A percentile compares a stretch with the other conserved stretches of the same genome.
phyloP scores from a whole-genome alignment of 2,329 filamentous ascomycete species.

The Nothophaeocryptopus gaeumannii region DNA sequence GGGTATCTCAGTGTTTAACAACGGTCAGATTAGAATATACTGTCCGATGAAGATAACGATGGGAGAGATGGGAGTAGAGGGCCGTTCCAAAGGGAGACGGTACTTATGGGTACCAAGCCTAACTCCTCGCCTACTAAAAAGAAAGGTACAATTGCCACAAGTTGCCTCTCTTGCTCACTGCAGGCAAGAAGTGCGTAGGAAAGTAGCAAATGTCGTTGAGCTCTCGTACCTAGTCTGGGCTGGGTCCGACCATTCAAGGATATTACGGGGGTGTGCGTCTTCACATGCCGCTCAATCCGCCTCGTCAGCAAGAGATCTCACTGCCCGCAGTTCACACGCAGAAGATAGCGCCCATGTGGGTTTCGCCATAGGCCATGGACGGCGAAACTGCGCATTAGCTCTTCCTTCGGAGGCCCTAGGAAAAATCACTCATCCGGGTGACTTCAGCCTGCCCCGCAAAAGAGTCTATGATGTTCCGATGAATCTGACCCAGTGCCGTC shows the following conservation, averaged over 20 bases:
- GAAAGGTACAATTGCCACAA: background rate
- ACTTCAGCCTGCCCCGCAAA: constrained; percentile 2
- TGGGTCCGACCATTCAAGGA: no score
- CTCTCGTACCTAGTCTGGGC: constrained; percentile 7
- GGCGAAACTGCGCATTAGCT: constrained; percentile 17
- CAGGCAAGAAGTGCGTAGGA: constrained; percentile 12
- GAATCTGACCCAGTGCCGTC: background rate
- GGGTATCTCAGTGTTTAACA: background rate
- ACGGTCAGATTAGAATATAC: background rate
- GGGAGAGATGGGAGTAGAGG: background rate
- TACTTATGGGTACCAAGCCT: no score
- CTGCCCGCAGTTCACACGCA: constrained; percentile 6
- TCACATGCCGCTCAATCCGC: constrained; percentile 9
- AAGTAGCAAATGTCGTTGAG: constrained; percentile 7
- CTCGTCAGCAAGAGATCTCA: constrained; percentile 5
- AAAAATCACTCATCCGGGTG: constrained; percentile 11
- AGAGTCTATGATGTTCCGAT: constrained; percentile 12
- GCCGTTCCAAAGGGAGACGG: no score
- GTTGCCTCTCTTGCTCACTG: constrained; percentile 6
- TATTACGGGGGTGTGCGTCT: constrained; percentile 13
- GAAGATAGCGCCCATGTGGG: constrained; percentile 13
- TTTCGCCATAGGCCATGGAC: constrained; percentile 20
- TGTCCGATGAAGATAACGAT: constrained; percentile 23
- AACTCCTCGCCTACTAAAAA: no score
- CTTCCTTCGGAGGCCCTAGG: constrained; percentile 9